phyloP scores from a whole-genome alignment of 202 grass and related monocot genomes.

The Panicum virgatum region DNA sequence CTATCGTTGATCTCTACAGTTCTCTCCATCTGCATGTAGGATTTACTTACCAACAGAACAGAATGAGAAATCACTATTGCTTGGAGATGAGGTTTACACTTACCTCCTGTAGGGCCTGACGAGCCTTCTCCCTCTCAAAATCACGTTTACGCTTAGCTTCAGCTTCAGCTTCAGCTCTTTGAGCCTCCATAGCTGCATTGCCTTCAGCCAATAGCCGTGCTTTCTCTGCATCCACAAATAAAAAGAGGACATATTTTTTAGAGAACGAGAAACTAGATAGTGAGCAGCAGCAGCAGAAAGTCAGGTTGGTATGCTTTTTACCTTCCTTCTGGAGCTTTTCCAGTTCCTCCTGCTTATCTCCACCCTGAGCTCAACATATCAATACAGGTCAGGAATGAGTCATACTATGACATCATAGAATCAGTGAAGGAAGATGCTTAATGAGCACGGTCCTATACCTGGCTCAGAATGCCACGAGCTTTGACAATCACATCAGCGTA shows the following conservation, averaged over 20 bases:
- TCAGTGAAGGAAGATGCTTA: background rate
- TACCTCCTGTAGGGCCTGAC: conserved; percentile 84
- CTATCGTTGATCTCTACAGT: conserved; percentile 81
- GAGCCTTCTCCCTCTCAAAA: conserved; percentile 83
- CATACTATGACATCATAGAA: background rate
- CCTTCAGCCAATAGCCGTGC: conserved; percentile 86
- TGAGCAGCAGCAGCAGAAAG: background rate
- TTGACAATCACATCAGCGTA: conserved; percentile 97
- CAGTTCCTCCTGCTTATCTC: conserved; percentile 78
- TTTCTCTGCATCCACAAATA: conserved; percentile 63
- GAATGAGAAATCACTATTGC: background rate
- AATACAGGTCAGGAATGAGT: conserved; percentile 6
- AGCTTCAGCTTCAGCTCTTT: conserved; percentile 78
- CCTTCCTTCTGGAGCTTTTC: conserved; percentile 89
- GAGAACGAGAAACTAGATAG: background rate
- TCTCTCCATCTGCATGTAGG: conserved; percentile 77
- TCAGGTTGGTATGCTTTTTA: conserved; percentile 35
- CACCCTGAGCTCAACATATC: conserved; percentile 54
- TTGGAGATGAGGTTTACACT: conserved; percentile 33
- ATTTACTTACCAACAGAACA: background rate
- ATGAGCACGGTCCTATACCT: conserved; percentile 46
- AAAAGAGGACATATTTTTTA: background rate
- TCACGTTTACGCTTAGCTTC: conserved; percentile 85
- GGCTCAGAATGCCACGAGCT: conserved; percentile 72
- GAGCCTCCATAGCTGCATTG: conserved; percentile 87